Evolutionary conservation across 352 stramenopile species (phyloP), one percentile per base, ranked within the genome.

Genomic region (Globisporangium cederbergense): DNA sequence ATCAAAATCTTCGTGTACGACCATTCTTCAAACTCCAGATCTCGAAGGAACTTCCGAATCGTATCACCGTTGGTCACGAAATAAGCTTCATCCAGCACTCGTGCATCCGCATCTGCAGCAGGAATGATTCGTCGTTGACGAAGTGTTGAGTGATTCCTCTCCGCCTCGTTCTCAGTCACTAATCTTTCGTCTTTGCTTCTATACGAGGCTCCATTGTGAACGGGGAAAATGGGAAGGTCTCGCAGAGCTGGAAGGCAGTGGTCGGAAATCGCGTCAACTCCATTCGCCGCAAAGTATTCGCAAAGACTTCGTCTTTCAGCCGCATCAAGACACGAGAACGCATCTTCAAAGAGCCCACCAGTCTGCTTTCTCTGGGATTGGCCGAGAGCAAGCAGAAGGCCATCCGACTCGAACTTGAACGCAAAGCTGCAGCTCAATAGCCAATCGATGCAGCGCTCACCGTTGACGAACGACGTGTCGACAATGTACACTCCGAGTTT

Each of bases 1-100:
- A 90, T 32, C 46, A 92, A 68, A 47, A 90, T 78, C 32, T 70
- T 74, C 2, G 83, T 79, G 56, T 74, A 75, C 16, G 68, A 78
- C 78, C 73, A 86, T 57, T 90, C 79, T 10, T 88, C 76, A 16
- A 88, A 63, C 3, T 77, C 72, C 28, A 70, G 74, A 10, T 79
- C 71, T 11, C 74, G 75, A 40, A 92, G 42, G 61, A 92, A 83
- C 32, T 65, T 76, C 51, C 78, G 75, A 14, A 66, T 66, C 43
- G 45, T 49, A 28, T 78, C 70, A 22, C 61, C 80, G 18, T 78
- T 55, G 30, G 66, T 70, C 16, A 72, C 42, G 51, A 85, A 90
- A 59, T 88, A 92, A 3, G 61, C 74, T 10, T 73, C 68, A 50
- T 83, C 70, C 45, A 92, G 70, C 50, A 90, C 53, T 25, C 76